phyloP scores from a whole-genome alignment of 257 asterid genomes.

The Prunella vulgaris region DNA sequence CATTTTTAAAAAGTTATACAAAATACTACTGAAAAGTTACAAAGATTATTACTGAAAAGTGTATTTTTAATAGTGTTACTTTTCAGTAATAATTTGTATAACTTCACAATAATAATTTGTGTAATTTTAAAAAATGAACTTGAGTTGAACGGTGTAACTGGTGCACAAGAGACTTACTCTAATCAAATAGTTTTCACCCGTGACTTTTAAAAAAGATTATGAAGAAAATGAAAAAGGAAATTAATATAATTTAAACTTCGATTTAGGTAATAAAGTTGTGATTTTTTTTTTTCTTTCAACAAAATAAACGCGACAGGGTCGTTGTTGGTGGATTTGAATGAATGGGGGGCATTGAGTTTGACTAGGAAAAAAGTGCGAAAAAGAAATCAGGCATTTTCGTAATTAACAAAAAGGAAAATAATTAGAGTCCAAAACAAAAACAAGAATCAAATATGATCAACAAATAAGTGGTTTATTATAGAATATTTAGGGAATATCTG shows the following conservation, averaged over 20 bases:
- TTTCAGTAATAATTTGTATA: no score
- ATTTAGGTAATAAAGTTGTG: neutral
- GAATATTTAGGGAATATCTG: conserved; percentile 23
- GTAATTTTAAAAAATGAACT: no score
- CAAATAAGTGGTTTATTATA: conserved; percentile 3
- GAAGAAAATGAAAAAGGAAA: neutral
- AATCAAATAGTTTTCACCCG: no score
- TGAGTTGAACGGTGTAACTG: no score
- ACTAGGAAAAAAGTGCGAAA: neutral
- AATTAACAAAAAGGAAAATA: neutral
- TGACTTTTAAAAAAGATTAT: neutral
- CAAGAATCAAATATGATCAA: neutral
- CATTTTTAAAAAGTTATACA: no score
- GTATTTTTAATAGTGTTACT: no score
- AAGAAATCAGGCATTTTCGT: neutral
- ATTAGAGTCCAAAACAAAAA: neutral
- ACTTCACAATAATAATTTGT: no score
- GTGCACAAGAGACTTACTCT: no score
- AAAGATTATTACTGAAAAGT: no score
- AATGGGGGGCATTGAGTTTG: neutral
- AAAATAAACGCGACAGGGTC: conserved; percentile 9
- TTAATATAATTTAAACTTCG: neutral
- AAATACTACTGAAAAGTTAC: no score
- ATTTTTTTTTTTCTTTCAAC: neutral
- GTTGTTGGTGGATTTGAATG: neutral